Percentiles rank a stretch among this genome's conserved stretches.
phyloP scores from a whole-genome alignment of 331 rosid species.

The Malus hybrid region DNA sequence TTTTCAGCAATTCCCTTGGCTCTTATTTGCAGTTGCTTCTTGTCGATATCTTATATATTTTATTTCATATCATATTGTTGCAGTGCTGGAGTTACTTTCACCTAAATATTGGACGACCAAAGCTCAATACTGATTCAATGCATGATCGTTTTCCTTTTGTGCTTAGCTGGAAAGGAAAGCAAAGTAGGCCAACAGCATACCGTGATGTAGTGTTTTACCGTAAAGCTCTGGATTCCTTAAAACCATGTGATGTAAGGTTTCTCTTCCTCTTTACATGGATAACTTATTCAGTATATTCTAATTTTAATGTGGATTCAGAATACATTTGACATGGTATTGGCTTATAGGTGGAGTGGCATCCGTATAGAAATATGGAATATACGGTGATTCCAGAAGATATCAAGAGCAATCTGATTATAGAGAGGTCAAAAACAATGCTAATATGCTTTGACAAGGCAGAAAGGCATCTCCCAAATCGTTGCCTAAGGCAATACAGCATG shows the following conservation, averaged over 20 bases:
- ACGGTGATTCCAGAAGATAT: slow-evolving; percentile 84
- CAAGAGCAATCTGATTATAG: slow-evolving; percentile 57
- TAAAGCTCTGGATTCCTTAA: slow-evolving; percentile 87
- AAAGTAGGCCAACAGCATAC: slow-evolving; percentile 92
- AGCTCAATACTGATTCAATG: slow-evolving; percentile 66
- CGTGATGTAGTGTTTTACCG: slow-evolving; percentile 96
- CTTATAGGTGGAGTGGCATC: slow-evolving; percentile 94
- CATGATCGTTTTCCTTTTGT: slow-evolving; percentile 91
- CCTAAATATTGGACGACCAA: slow-evolving; percentile 93
- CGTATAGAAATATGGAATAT: slow-evolving; percentile 75
- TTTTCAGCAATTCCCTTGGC: background rate
- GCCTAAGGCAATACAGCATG: slow-evolving; percentile 85
- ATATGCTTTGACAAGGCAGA: slow-evolving; percentile 99
- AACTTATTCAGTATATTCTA: slow-evolving; percentile 1
- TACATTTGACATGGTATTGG: slow-evolving; percentile 20
- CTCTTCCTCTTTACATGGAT: background rate
- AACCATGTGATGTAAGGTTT: slow-evolving; percentile 71
- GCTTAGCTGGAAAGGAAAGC: slow-evolving; percentile 96
- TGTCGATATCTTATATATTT: background rate
- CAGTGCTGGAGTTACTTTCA: slow-evolving; percentile 99
- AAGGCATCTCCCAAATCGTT: slow-evolving; percentile 92
- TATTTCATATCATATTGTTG: slow-evolving; percentile 15
- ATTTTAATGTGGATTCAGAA: slow-evolving; percentile 11
- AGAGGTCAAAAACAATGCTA: slow-evolving; percentile 91
- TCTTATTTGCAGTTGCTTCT: background rate